These are phyloP conservation scores for Boletus sp. DNA, from an alignment of 1,284 basidiomycete species.

Conservation along the genomic window DNA sequence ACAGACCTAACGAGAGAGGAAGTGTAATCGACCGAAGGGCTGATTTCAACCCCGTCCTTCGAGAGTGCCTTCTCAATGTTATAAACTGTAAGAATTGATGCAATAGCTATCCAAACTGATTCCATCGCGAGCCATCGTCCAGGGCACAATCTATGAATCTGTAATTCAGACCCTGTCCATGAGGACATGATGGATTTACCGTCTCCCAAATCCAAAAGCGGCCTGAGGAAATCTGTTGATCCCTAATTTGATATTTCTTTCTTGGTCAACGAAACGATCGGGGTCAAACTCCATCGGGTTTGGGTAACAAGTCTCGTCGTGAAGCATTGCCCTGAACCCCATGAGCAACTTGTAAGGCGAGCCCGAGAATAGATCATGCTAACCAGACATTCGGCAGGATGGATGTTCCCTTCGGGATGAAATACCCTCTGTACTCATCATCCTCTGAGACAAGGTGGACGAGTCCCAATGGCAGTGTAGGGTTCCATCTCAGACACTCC, in stretches of 20 bases:
- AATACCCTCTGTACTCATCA: conserved; percentile 42
- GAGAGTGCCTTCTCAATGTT: conserved; percentile 40
- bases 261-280: conserved; percentile 22
- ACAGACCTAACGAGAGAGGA: conserved; percentile 42
- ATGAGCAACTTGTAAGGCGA: conserved; percentile 3
- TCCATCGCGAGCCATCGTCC: conserved; percentile 46
- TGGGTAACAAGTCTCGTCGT: conserved; percentile 24
- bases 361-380: conserved; percentile 3
- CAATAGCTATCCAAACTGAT: conserved; percentile 46
- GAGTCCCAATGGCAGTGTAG: conserved; percentile 40
- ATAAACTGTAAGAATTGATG: conserved; percentile 42
- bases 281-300: conserved; percentile 24
- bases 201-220: conserved; percentile 42
- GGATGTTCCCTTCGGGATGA: conserved; percentile 42
- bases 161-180: background rate
- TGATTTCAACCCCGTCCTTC: conserved; percentile 39
- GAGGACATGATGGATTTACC: conserved; percentile 29
- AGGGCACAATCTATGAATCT: conserved; percentile 39
- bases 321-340: conserved; percentile 26
- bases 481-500: conserved; percentile 43
- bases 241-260: conserved; percentile 21
- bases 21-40: conserved; percentile 39
- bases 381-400: conserved; percentile 43
- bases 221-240: conserved; percentile 30
- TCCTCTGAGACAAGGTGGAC: conserved; percentile 37